Percentiles rank a stretch among this genome's conserved stretches.
Conservation (phyloP, 1,284 basidiomycete genomes). For the Termitomyces sp. region DNA sequence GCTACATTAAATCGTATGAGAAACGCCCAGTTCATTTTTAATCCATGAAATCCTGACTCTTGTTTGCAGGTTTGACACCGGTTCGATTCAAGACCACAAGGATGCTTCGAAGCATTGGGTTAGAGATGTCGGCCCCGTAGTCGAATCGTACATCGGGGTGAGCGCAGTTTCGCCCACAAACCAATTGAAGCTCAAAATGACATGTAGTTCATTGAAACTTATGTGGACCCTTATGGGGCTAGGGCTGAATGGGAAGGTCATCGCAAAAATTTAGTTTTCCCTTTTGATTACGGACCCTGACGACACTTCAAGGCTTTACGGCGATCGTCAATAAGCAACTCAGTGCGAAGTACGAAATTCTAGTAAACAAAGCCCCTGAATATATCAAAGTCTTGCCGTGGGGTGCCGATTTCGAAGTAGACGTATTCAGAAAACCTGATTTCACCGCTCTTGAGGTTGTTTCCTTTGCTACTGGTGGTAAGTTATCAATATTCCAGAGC, state of each 20-base stretch:
- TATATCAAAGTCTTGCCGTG: slow-evolving; percentile 79
- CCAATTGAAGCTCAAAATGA: not conserved
- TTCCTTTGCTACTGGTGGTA: slow-evolving; percentile 76
- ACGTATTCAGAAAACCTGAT: slow-evolving; percentile 79
- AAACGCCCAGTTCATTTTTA: not conserved
- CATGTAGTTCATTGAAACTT: slow-evolving; percentile 71
- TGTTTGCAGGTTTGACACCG: slow-evolving; percentile 59
- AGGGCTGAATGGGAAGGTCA: slow-evolving; percentile 84
- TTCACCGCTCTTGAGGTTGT: slow-evolving; percentile 80
- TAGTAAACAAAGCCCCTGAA: slow-evolving; percentile 71
- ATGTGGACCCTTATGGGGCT: slow-evolving; percentile 80
- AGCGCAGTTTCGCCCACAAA: slow-evolving; percentile 27
- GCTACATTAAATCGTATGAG: slow-evolving; percentile 74
- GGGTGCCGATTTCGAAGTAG: slow-evolving; percentile 80
- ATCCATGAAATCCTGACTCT: not conserved
- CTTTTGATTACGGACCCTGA: not conserved
- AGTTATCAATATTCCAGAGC: slow-evolving; percentile 14
- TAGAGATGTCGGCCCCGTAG: slow-evolving; percentile 80
- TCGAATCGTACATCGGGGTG: slow-evolving; percentile 79
- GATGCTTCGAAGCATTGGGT: slow-evolving; percentile 77
- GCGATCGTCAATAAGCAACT: slow-evolving; percentile 82
- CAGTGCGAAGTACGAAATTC: slow-evolving; percentile 72
- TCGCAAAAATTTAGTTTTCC: not conserved
- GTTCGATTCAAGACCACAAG: slow-evolving; percentile 75
- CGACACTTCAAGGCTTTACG: slow-evolving; percentile 60